Evolutionary conservation across 768 basidiomycete species (phyloP).

Genomic region (Phanerochaete sordida): DNA sequence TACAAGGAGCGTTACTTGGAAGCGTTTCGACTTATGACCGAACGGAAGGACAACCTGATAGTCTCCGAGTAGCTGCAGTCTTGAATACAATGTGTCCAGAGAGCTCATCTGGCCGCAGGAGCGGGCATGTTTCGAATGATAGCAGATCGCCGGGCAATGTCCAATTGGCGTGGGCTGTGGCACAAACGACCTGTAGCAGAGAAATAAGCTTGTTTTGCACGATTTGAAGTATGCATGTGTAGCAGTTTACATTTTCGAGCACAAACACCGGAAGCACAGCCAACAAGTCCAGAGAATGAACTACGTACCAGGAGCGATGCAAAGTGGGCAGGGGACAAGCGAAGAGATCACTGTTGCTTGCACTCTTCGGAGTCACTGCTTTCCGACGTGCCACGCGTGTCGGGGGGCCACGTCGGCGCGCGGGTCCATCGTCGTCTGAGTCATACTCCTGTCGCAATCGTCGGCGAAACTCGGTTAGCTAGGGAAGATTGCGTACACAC

Average conservation of each 20-base stretch:
- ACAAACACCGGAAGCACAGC: neutral
- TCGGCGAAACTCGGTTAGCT: constrained; percentile 13
- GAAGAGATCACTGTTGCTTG: constrained; percentile 74
- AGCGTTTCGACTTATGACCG: too few relatives aligned
- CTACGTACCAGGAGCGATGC: neutral
- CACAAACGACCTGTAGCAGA: too few relatives aligned
- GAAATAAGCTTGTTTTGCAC: neutral
- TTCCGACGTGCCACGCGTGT: constrained; percentile 44
- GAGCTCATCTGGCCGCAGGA: too few relatives aligned
- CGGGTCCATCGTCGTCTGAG: constrained; percentile 62
- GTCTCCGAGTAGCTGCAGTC: too few relatives aligned
- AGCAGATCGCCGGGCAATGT: too few relatives aligned
- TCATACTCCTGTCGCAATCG: constrained; percentile 54
- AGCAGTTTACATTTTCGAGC: neutral
- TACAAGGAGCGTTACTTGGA: too few relatives aligned
- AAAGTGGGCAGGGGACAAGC: neutral
- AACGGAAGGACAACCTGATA: too few relatives aligned
- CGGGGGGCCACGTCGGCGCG: constrained; percentile 53
- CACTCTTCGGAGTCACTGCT: constrained; percentile 81
- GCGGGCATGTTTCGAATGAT: too few relatives aligned
- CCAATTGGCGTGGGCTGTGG: too few relatives aligned
- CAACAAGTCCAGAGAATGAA: neutral
- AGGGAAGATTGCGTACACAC: constrained; percentile 30
- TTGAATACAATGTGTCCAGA: too few relatives aligned
- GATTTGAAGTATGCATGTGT: neutral